Evolutionary conservation across 306 rosid genomes (phyloP), one percentile per base, ranked within the genome.

Genomic region (Vigna mungo): DNA sequence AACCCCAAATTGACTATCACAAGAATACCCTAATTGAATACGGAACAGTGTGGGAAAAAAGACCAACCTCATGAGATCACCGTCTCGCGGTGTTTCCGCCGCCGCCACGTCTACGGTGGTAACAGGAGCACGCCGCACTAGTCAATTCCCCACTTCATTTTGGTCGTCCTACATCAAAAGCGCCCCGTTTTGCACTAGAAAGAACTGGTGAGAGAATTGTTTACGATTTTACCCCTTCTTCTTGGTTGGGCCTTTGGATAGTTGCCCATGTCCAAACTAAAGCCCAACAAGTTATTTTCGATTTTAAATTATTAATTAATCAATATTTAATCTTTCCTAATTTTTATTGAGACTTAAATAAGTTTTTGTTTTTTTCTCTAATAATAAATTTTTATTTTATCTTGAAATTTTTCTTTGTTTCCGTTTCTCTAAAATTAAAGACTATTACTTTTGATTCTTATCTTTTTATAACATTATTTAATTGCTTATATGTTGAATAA

Each of bases 71-170:
- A 10, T 4, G 30, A 21, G 68, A 61, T 68, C 59, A 68, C 46
- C 34, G 46, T n/a, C 18, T 9, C 61, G 52, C 65, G 43, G 49
- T 10, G 61, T 25, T 51, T 48, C 16, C 4, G 5, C 73, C 53
- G 73, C 85, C 74, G 68, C 2, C 52, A 74, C 76, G 49, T 12
- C 16, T 0, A 44, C 49, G 16, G 49, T 44, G 80, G 77, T 36
- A 63, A 11, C 17, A 15, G 51, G 3, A 48, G 21, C 3, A 44
- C 63, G 68, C 68, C 32, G 67, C 53, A 15, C 34, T 68, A 54
- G 84, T 75, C 77, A 74, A 58, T 23, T 81, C 58, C 63, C 9
- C n/a, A 53, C 30, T 9, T 73, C 63, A 64, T 46, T 7, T 7
- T 25, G 27, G 37, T 4, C 14, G 30, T 34, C 20, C 23, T 23